Evolutionary conservation across 495 filamentous ascomycete genomes (phyloP), one percentile per base, ranked within the genome.

Genomic region (Podospora tetraspora): DNA sequence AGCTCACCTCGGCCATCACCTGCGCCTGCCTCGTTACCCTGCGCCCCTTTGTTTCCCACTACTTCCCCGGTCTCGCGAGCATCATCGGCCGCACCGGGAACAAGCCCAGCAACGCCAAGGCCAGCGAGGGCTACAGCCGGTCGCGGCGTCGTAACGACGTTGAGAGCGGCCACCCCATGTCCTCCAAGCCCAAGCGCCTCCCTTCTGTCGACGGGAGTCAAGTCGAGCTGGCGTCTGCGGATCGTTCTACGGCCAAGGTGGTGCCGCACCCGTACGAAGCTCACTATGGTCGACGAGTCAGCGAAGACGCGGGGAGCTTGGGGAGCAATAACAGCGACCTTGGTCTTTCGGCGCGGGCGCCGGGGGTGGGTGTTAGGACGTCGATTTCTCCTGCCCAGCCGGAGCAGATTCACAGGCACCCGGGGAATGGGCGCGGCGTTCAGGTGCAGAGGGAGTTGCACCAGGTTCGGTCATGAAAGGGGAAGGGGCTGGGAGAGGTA

Each of bases 1-100:
- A 87, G 75, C 80, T 83, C 62, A 83, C 80, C 67, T 81, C 80
- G 1, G 86, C 81, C 63, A 82, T 87, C 58, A 84, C 84, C 69
- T 85, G 82, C 71, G 80, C 81, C 69, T 84, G 77, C 66, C 79
- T 86, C 34, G 80, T 84, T 32, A 82, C 79, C 61, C 78, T 83
- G 2, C 77, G 81, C 9, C 81, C 83, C 5, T 74, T 87, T 21
- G 59, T 86, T 27, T 73, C 75, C 16, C 73, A 73, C 16, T 72
- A 82, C 63, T 65, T 78, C 34, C 76, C 76, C 21, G 24, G 32
- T 30, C 64, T 75, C 12, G 34, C 11, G n/a, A 64, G 67, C 24
- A 29, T 37, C 32, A 7, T 34, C 12, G 63, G 66, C 56, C 60
- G 63, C 1, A 65, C 63, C 21, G 34, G 3, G 59, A 61, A 61